Conservation (phyloP, 495 filamentous ascomycete species). For the Penicillium lividum region DNA sequence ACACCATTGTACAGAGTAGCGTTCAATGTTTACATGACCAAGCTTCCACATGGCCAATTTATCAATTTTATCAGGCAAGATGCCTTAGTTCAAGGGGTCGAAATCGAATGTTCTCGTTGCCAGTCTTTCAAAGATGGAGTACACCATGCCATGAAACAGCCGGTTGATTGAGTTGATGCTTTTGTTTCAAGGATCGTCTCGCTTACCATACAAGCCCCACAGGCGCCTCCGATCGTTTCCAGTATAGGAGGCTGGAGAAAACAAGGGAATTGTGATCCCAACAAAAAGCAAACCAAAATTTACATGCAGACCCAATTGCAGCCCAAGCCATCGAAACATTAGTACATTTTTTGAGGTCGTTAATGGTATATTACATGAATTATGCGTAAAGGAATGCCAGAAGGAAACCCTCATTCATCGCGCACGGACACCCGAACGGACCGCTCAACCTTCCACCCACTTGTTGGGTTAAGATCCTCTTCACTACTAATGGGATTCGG, state of each 20-base stretch:
- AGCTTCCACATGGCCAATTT: not conserved
- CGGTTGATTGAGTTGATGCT: not conserved
- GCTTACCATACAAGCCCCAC: constrained; percentile 11
- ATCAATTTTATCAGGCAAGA: not conserved
- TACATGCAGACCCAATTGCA: not conserved
- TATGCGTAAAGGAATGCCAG: not conserved
- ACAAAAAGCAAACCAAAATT: not conserved
- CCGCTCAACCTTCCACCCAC: constrained; percentile 29
- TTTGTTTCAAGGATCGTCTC: constrained; percentile 2
- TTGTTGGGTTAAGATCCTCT: constrained; percentile 25
- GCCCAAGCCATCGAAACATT: not conserved
- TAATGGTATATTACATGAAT: constrained; percentile 2
- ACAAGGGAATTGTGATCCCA: not conserved
- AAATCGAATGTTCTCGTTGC: not conserved
- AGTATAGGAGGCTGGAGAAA: not conserved
- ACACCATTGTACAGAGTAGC: not conserved
- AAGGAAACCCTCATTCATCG: constrained; percentile 14
- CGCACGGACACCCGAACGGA: constrained; percentile 30
- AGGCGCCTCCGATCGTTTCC: not conserved
- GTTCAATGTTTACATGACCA: not conserved
- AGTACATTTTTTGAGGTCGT: not conserved
- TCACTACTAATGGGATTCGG: constrained; percentile 23
- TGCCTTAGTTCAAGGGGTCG: not conserved
- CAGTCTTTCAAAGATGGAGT: not conserved
- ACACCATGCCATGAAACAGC: not conserved